Percentiles rank a stretch among this genome's conserved stretches.
Evolutionary conservation across 352 stramenopile species (phyloP).

Genomic region (Discostella stelligera): DNA sequence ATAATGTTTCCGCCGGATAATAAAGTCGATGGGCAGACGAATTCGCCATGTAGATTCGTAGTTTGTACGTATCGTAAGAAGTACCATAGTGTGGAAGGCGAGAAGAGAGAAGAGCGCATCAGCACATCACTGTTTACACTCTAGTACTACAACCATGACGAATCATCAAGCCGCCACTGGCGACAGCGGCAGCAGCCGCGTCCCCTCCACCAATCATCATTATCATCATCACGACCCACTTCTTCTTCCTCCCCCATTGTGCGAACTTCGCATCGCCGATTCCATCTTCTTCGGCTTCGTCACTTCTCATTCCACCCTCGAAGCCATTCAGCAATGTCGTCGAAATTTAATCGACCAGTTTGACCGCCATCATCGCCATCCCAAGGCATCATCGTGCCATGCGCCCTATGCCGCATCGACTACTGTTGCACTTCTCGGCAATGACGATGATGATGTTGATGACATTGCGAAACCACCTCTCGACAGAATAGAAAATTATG

Average conservation of each 20-base stretch:
- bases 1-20: no score
- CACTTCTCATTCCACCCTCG: conserved; percentile 5
- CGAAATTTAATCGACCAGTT: conserved; percentile 28
- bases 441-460: neutral
- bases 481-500: conserved; percentile 9
- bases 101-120: no score
- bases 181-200: no score
- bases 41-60: no score
- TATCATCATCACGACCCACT: no score
- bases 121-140: no score
- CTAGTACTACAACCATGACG: no score
- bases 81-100: no score
- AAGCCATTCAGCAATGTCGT: conserved; percentile 29
- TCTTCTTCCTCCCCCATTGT: neutral
- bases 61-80: no score
- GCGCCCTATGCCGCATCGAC: neutral
- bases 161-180: no score
- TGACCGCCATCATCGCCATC: neutral
- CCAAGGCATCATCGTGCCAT: neutral
- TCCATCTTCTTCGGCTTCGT: conserved; percentile 62
- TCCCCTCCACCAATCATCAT: no score
- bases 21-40: no score
- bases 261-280: conserved; percentile 43
- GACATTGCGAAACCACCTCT: neutral
- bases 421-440: neutral